Base-by-base conservation (phyloP, 1,284 basidiomycete genomes). In the Ganoderma resinaceum region DNA sequence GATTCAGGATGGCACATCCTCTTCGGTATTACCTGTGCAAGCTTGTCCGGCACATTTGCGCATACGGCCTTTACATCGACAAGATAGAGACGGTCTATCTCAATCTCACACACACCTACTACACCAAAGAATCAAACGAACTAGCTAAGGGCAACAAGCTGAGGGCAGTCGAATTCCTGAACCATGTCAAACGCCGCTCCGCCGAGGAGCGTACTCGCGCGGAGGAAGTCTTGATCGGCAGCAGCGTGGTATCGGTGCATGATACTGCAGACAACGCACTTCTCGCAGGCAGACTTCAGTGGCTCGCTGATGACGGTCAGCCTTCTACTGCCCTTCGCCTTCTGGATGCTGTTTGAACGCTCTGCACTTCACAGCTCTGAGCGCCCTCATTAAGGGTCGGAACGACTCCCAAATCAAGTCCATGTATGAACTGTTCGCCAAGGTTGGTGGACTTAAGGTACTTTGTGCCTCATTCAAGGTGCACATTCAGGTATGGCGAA, bases 351-450 rank as follows among this genome's bases (percentile, higher is more conserved):
- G n/a, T 37, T 20, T 42, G 62, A 12, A 38, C 31, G 16, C 63
- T 40, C 58, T 63, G 26, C 23, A 4, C 16, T n/a, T 23, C 31
- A 31, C 73, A 93, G 93, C 87, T 23, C 72, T 95, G 38, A 83
- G 87, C 14, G 80, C 83, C 11, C 86, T 89, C 40, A 86, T 95
- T 81, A 82, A 86, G 16, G 78, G 72, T 5, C 84, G 83, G 65
- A 84, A 91, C 46, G 80, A 82, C 5, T 78, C 78, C 0, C 84
- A 81, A 0, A 80, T 97, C n/a, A 77, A 75, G 11, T 80, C 80
- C 7, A 85, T 96, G 80, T 94, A 94, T 77, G 76, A 78, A 0
- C 83, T 93, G 20, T 91, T 94, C 67, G 80, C 82, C 3, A 86
- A 89, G n/a, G 87, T 93, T 3, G 81, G 84, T 42, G 86, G 86